Evolutionary conservation across 1,139 yeast genomes (phyloP).

Genomic region (Pneumocystis canis): DNA sequence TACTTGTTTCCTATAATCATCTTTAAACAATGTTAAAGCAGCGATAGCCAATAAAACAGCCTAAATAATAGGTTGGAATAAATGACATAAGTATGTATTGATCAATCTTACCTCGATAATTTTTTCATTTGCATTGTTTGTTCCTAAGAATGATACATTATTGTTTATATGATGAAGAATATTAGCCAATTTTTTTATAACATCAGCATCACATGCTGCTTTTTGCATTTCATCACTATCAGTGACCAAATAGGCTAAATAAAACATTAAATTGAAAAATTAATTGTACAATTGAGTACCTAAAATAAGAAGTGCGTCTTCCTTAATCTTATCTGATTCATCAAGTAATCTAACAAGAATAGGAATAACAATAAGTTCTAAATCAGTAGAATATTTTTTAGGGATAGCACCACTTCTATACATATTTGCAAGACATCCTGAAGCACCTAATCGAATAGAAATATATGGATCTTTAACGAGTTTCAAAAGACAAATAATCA

Average conservation of each 20-base stretch:
- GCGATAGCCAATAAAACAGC: slow-evolving; percentile 23
- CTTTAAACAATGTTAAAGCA: slow-evolving; percentile 25
- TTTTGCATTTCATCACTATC: slow-evolving; percentile 20
- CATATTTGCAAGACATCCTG: slow-evolving; percentile 22
- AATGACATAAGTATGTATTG: not conserved
- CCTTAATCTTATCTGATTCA: slow-evolving; percentile 11
- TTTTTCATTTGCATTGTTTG: slow-evolving; percentile 9
- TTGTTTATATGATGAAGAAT: slow-evolving; percentile 17
- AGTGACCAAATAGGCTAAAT: slow-evolving; percentile 18
- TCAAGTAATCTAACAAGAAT: slow-evolving; percentile 24
- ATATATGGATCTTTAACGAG: slow-evolving; percentile 20
- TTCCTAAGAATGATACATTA: slow-evolving; percentile 15
- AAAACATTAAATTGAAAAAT: slow-evolving; percentile 18
- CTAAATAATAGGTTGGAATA: slow-evolving; percentile 13
- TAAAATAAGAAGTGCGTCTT: slow-evolving; percentile 18
- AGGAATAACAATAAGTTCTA: slow-evolving; percentile 23
- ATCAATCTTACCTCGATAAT: not conserved
- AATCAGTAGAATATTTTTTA: slow-evolving; percentile 15
- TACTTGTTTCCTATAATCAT: slow-evolving; percentile 23
- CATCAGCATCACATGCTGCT: slow-evolving; percentile 26
- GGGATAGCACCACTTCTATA: slow-evolving; percentile 18
- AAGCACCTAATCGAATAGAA: slow-evolving; percentile 23
- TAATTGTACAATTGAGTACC: slow-evolving; percentile 13
- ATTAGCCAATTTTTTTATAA: slow-evolving; percentile 20
- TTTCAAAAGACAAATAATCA: slow-evolving; percentile 17